These are phyloP conservation scores for Lunasporangiospora selenospora DNA, from an alignment of 192 early-diverging fungal genomes.

Conservation along the genomic window DNA sequence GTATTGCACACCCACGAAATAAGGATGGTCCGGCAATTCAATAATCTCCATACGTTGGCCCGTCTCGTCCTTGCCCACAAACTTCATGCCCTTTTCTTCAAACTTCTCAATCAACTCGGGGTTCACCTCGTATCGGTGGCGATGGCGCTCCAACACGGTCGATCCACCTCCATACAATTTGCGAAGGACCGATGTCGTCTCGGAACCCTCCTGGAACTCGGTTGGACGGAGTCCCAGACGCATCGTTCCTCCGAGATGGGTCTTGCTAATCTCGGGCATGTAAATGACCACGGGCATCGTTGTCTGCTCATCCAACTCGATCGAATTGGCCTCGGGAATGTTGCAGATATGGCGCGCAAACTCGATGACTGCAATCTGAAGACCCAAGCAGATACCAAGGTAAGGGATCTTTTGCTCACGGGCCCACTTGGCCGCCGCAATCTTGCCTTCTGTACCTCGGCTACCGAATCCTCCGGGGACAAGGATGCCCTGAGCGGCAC, in stretches of 20 bases:
- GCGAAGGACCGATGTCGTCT: constrained; percentile 64
- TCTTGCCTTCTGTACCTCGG: constrained; percentile 95
- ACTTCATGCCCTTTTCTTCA: constrained; percentile 83
- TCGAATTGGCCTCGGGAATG: constrained; percentile 79
- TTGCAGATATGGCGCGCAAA: constrained; percentile 93
- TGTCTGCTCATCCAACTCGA: constrained; percentile 83
- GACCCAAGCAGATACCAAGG: constrained; percentile 97
- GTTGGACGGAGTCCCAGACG: constrained; percentile 86
- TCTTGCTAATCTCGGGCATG: constrained; percentile 97
- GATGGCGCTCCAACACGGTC: constrained; percentile 80
- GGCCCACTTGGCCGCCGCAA: constrained; percentile 93
- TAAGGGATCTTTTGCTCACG: constrained; percentile 96
- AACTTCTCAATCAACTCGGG: constrained; percentile 76
- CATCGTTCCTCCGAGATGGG: constrained; percentile 96
- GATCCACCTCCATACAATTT: constrained; percentile 71
- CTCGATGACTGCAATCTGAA: constrained; percentile 96
- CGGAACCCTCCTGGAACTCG: constrained; percentile 68
- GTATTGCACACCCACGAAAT: constrained; percentile 93
- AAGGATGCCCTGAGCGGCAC: constrained; percentile 87
- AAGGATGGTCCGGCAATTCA: constrained; percentile 89
- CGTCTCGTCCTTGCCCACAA: constrained; percentile 92
- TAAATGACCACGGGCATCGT: constrained; percentile 82
- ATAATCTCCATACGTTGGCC: constrained; percentile 98
- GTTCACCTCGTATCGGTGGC: constrained; percentile 98
- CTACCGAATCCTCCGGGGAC: constrained; percentile 97